Evolutionary conservation across 2,329 filamentous ascomycete species (phyloP).

Genomic region (Stenocarpella maydis): DNA sequence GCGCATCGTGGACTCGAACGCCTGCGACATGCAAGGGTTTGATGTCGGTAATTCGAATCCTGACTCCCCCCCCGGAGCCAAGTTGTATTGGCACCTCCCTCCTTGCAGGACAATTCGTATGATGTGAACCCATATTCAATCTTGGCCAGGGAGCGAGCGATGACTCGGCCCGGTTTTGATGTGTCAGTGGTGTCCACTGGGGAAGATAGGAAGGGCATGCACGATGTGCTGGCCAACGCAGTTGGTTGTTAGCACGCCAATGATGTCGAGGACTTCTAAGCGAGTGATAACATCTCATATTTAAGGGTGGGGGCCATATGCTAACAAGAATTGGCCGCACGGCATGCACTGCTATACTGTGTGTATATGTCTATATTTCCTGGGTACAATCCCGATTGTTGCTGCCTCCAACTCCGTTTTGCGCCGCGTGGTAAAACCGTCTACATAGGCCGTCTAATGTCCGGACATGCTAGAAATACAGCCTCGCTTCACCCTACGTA

Average conservation of each 20-base stretch:
- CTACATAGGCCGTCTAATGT: not conserved
- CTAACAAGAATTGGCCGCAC: not conserved
- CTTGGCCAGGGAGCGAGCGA: not conserved
- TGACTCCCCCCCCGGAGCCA: not conserved
- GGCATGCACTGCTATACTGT: not conserved
- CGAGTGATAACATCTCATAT: not conserved
- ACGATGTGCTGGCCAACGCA: not conserved
- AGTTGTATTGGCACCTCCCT: conserved; percentile 1
- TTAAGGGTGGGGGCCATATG: not conserved
- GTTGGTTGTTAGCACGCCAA: not conserved
- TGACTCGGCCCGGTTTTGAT: not conserved
- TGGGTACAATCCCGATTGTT: not conserved
- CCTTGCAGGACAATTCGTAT: not conserved
- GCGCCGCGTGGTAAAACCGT: not conserved
- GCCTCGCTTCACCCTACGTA: not conserved
- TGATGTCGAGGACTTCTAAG: not conserved
- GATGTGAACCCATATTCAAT: not conserved
- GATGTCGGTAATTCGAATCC: not conserved
- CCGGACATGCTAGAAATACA: not conserved
- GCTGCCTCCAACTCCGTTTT: not conserved
- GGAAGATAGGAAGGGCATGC: not conserved
- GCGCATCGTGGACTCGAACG: not conserved
- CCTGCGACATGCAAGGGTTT: not conserved
- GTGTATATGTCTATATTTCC: not conserved
- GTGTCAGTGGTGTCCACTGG: not conserved